Evolutionary conservation across 305 asterid species (phyloP), one percentile per base, ranked within the genome.

Genomic region (Solanum hybrid): DNA sequence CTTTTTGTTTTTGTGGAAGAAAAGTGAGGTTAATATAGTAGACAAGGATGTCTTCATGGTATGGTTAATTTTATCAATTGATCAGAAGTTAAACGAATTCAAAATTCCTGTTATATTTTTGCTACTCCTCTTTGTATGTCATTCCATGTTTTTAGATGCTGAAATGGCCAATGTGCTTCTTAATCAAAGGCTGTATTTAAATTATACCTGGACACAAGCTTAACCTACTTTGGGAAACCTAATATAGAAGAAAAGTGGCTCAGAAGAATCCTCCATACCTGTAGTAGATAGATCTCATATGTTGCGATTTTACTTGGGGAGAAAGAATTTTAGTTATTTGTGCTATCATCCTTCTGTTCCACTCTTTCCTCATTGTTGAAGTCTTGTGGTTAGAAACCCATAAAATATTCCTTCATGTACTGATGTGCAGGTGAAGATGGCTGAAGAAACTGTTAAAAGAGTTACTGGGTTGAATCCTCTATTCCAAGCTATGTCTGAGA

Each of bases 401-500:
- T 57, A 57, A 18, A 84, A 51, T 26, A 84, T 57, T 31, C 74
- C 29, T 84, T 51, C 12, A 33, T 57, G 20, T 57, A 57, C 42
- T 31, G 46, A 31, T 84, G 22, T 89, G 88, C 93, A 95, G 97
- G 96, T 94, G 89, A 93, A 95, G 92, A 94, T 95, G 96, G 99
- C 99, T 2, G 99, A 97, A 92, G 98, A 95, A 90, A 93, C 96
- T 2, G 99, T 96, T 82, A 97, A 97, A 92, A 93, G 98, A 90
- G 95, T 96, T 31, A 96, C 99, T 16, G 99, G 99, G 13, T 89
- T 97, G 93, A 95, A 94, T 92, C 95, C 99, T 37, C 89, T 96
- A 42, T 94, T 97, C 92, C 98, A 97, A 86, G 95, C 97, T 16
- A 94, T 96, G 98, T 91, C 98, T 31, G 98, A 95, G 90, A 93